Evolutionary conservation across 2,329 filamentous ascomycete genomes (phyloP), one percentile per base, ranked within the genome.

Genomic region (Paecilomyces fulvus): DNA sequence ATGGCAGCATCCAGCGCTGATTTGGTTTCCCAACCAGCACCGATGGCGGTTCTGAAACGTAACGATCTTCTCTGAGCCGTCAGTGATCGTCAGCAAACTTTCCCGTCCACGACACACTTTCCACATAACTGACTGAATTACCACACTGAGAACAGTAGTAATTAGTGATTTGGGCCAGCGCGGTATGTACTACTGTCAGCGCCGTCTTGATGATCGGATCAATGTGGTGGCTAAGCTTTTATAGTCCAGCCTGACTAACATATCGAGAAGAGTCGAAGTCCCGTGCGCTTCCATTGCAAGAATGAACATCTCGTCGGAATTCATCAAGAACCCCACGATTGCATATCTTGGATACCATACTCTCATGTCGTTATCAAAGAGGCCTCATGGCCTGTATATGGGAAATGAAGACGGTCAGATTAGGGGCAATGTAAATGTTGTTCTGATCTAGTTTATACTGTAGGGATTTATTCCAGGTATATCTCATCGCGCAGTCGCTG

Each of bases 401-500:
- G 37, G 6, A 43, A 43, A n/a, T 8, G 37, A 3, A 43, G 37
- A 43, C 14, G 6, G 37, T 20, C 17, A 43, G 17, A 43, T n/a
- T 17, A 20, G 17, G 37, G 9, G 17, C 37, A n/a, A 43, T 17
- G 14, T 43, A 17, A n/a, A 17, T 17, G 37, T 43, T 17, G 20
- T 43, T 43, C n/a, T n/a, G n/a, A 8, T 43, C 37, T 43, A 43
- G n/a, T 43, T 43, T 43, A 43, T 17, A 20, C 37, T 17, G 37
- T 43, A 43, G 37, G 14, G 48, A 50, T 52, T 65, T 63, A 80
- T 59, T 80, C 78, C 57, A 80, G 68, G 60, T 80, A 80, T 49
- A 81, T 78, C 59, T 81, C 79, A 57, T 80, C 79, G 53, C 78
- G 76, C 61, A 82, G 66, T 53, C 79, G 77, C 58, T 79, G 75